These are phyloP conservation scores for Microcera coccophila DNA, from an alignment of 2,329 filamentous ascomycete species.

Conservation along the genomic window DNA sequence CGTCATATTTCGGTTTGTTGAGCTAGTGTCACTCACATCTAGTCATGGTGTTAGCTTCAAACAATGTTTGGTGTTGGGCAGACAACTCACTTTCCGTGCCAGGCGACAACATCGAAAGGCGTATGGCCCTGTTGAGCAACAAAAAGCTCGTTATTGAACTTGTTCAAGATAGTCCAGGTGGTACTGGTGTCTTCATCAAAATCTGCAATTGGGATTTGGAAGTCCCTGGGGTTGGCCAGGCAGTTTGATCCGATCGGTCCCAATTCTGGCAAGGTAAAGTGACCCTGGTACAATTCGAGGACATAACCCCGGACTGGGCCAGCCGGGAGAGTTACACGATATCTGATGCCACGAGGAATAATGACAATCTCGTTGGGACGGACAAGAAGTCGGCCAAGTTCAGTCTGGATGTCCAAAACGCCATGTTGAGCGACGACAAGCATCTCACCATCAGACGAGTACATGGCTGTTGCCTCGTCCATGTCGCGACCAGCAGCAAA, in stretches of 20 bases:
- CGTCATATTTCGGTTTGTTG: too few species aligned
- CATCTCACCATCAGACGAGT: slow-evolving; percentile 78
- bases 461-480: slow-evolving; percentile 70
- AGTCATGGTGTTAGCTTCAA: too few species aligned
- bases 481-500: slow-evolving; percentile 78
- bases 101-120: slow-evolving; percentile 75
- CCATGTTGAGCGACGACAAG: slow-evolving; percentile 74
- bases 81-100: slow-evolving; percentile 73
- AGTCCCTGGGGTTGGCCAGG: slow-evolving; percentile 70
- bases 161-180: slow-evolving; percentile 52
- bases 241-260: slow-evolving; percentile 71
- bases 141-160: slow-evolving; percentile 67
- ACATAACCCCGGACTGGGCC: slow-evolving; percentile 68
- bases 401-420: slow-evolving; percentile 70
- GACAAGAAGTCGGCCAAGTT: slow-evolving; percentile 70
- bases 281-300: slow-evolving; percentile 68
- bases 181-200: slow-evolving; percentile 36
- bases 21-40: too few species aligned
- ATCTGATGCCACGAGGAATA: slow-evolving; percentile 70
- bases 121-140: slow-evolving; percentile 62
- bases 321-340: slow-evolving; percentile 62
- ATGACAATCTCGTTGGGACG: slow-evolving; percentile 74
- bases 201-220: slow-evolving; percentile 64
- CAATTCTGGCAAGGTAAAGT: slow-evolving; percentile 68
- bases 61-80: too few species aligned